phyloP scores from a whole-genome alignment of 1,284 basidiomycete genomes.

The Ganoderma multipileum region DNA sequence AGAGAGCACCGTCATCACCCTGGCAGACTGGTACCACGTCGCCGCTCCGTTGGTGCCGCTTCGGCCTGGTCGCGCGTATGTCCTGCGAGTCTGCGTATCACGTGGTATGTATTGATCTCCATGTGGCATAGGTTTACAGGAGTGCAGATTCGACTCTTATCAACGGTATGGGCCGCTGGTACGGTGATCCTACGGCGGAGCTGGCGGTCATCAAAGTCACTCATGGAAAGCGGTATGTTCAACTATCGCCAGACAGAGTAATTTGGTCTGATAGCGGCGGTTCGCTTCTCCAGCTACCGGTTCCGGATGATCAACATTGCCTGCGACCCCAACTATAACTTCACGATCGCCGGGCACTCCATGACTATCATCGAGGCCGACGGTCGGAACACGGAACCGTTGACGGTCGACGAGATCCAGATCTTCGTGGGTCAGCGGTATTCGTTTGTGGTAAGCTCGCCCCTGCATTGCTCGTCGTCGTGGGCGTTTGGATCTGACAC shows the following conservation, averaged over 20 bases:
- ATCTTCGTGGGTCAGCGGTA: slow-evolving; percentile 48
- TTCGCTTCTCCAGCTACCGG: slow-evolving; percentile 38
- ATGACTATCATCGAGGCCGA: slow-evolving; percentile 62
- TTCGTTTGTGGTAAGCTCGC: slow-evolving; percentile 38
- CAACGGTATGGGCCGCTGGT: slow-evolving; percentile 51
- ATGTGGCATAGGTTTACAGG: background rate
- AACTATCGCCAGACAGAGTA: background rate
- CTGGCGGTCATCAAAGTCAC: slow-evolving; percentile 42
- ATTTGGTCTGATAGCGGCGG: background rate
- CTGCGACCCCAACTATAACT: slow-evolving; percentile 41
- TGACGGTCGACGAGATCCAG: slow-evolving; percentile 47
- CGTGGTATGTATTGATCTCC: background rate
- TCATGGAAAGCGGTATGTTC: slow-evolving; percentile 44
- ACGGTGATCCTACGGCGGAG: slow-evolving; percentile 26
- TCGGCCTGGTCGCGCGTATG: slow-evolving; percentile 17
- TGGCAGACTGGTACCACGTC: slow-evolving; percentile 39
- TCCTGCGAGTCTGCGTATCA: background rate
- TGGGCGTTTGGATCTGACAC: background rate
- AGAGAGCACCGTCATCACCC: slow-evolving; percentile 39
- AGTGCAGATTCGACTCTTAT: slow-evolving; percentile 49
- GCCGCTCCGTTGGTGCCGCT: slow-evolving; percentile 17
- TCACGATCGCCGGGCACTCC: slow-evolving; percentile 53
- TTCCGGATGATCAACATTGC: slow-evolving; percentile 58
- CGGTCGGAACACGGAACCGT: slow-evolving; percentile 49
- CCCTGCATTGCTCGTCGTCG: background rate